phyloP scores from a whole-genome alignment of 352 stramenopile genomes.

The Albugo laibachii region DNA sequence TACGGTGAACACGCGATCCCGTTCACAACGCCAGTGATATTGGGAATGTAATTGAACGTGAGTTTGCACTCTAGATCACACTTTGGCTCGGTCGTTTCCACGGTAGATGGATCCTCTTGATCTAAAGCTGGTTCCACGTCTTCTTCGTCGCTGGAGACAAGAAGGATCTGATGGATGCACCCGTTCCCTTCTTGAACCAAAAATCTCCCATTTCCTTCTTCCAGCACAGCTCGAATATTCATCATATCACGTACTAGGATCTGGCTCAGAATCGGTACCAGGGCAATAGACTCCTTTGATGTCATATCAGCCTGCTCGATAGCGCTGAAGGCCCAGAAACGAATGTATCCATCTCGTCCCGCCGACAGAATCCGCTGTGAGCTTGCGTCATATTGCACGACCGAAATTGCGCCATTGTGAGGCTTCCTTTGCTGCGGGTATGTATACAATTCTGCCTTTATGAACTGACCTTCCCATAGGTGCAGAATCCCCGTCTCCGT shows the following conservation, averaged over 20 bases:
- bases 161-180: background rate
- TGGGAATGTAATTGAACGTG: slow-evolving; percentile 30
- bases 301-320: slow-evolving; percentile 78
- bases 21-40: slow-evolving; percentile 42
- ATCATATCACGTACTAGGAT: slow-evolving; percentile 29
- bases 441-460: slow-evolving; percentile 80
- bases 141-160: slow-evolving; percentile 9
- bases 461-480: slow-evolving; percentile 91
- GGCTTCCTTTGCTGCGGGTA: slow-evolving; percentile 39
- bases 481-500: slow-evolving; percentile 75
- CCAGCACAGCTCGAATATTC: slow-evolving; percentile 49
- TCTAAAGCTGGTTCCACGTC: background rate
- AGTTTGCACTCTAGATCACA: slow-evolving; percentile 22
- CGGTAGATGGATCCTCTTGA: background rate
- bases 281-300: slow-evolving; percentile 53
- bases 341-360: slow-evolving; percentile 69
- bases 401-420: slow-evolving; percentile 50
- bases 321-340: slow-evolving; percentile 75
- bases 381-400: slow-evolving; percentile 38
- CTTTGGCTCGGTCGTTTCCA: too few species aligned
- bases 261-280: slow-evolving; percentile 42
- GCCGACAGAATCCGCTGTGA: slow-evolving; percentile 35
- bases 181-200: slow-evolving; percentile 41
- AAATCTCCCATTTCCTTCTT: slow-evolving; percentile 18
- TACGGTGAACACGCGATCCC: slow-evolving; percentile 65